phyloP scores from a whole-genome alignment of 1,284 basidiomycete species.

The Clitocybe nebularis region DNA sequence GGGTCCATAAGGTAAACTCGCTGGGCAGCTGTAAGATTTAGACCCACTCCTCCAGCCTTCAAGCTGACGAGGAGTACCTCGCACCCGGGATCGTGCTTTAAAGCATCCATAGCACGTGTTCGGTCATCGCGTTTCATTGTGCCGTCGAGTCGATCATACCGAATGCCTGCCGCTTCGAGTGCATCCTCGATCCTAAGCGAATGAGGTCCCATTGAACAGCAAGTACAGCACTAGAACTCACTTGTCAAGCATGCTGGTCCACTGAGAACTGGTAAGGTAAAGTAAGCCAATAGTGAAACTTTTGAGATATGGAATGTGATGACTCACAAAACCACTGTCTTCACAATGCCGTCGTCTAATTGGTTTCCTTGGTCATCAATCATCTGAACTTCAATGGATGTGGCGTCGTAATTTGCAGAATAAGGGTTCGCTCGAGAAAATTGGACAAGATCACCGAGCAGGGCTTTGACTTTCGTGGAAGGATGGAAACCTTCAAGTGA shows the following conservation, averaged over 20 bases:
- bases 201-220: conserved; percentile 2
- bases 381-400: conserved; percentile 66
- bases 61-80: conserved; percentile 95
- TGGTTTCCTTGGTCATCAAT: conserved; percentile 71
- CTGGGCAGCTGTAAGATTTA: conserved; percentile 91
- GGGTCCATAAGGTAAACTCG: conserved; percentile 95
- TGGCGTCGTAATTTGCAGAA: conserved; percentile 80
- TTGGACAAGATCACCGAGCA: conserved; percentile 71
- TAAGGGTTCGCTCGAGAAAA: conserved; percentile 79
- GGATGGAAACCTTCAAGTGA: conserved; percentile 61
- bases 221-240: conserved; percentile 30
- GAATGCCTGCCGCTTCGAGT: conserved; percentile 74
- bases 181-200: conserved; percentile 81
- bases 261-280: conserved; percentile 69
- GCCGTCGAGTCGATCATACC: conserved; percentile 89
- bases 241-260: conserved; percentile 96
- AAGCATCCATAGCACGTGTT: conserved; percentile 82
- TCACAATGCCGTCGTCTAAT: conserved; percentile 64
- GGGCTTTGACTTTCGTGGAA: conserved; percentile 83
- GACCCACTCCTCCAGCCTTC: conserved; percentile 94
- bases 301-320: neutral
- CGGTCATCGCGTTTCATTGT: conserved; percentile 96
- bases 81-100: conserved; percentile 80
- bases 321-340: conserved; percentile 91
- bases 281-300: conserved; percentile 2